These are phyloP conservation scores for Kodamaea fungicola DNA, from an alignment of 1,139 yeast species.

Conservation along the genomic window DNA sequence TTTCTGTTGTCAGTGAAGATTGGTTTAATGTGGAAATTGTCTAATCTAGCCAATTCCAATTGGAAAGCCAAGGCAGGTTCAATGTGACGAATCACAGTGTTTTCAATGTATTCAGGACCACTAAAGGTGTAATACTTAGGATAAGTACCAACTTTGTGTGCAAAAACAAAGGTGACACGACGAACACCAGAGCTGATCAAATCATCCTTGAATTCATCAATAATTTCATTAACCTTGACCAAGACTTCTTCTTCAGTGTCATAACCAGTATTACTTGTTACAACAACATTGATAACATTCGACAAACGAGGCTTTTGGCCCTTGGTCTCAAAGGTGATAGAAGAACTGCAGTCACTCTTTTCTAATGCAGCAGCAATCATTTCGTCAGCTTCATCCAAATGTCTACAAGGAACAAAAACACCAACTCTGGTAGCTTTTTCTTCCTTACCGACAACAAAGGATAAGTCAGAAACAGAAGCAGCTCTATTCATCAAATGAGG, in stretches of 20 bases:
- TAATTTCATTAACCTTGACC: conserved; percentile 57
- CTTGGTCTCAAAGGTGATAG: conserved; percentile 36
- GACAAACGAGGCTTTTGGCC: conserved; percentile 39
- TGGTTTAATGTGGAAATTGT: conserved; percentile 92
- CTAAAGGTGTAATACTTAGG: conserved; percentile 96
- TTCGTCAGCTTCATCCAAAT: conserved; percentile 88
- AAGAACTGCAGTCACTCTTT: conserved; percentile 51
- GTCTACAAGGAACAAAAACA: conserved; percentile 76
- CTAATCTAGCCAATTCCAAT: conserved; percentile 88
- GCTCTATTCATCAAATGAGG: conserved; percentile 66
- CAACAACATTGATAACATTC: conserved; percentile 79
- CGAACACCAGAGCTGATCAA: conserved; percentile 71
- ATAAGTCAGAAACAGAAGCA: conserved; percentile 87
- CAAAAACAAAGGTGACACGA: conserved; percentile 88
- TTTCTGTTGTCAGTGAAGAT: conserved; percentile 96
- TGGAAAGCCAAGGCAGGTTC: conserved; percentile 99
- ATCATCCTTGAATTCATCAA: conserved; percentile 68
- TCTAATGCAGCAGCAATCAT: conserved; percentile 74
- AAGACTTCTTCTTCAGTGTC: conserved; percentile 68
- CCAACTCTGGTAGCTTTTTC: conserved; percentile 72
- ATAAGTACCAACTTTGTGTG: conserved; percentile 77
- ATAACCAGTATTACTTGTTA: conserved; percentile 73
- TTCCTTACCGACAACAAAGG: conserved; percentile 71
- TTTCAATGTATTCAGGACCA: conserved; percentile 79
- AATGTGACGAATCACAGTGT: conserved; percentile 91